Conservation (phyloP, 179 eudicot species). For the Amaranthus tricolor region DNA sequence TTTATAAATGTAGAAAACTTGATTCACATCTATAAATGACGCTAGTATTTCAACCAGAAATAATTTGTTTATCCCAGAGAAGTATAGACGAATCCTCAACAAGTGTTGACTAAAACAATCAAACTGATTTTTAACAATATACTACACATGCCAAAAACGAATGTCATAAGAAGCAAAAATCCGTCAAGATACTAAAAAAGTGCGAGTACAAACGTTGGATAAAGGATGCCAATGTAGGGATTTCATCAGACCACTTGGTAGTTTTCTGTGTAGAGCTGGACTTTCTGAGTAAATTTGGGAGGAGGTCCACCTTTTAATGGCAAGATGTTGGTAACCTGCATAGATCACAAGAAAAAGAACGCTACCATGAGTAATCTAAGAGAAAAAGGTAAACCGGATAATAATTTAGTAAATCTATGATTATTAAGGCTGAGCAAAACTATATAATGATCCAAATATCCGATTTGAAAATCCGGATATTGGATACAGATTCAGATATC, state of each 20-base stretch:
- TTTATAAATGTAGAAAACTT: no score
- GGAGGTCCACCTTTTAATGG: conserved; percentile 75
- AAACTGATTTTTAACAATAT: conserved; percentile 9
- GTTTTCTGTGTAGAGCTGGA: conserved; percentile 63
- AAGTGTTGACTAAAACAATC: background rate
- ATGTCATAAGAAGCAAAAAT: background rate
- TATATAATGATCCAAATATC: no score
- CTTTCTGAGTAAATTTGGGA: conserved; percentile 75
- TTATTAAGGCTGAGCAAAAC: no score
- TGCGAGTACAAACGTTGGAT: conserved; percentile 13
- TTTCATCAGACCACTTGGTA: conserved; percentile 69
- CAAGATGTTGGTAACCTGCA: conserved; percentile 65
- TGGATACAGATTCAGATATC: no score
- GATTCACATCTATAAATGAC: no score
- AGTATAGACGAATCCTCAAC: conserved; percentile 23
- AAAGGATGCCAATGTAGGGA: conserved; percentile 7
- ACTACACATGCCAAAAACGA: conserved; percentile 12
- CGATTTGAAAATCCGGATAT: no score
- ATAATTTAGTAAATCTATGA: no score
- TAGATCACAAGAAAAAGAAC: background rate
- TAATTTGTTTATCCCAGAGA: background rate
- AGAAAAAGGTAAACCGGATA: background rate
- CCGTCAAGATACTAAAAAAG: conserved; percentile 1
- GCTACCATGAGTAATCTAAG: no score
- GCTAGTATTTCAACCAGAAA: background rate